Percentiles rank a stretch among this genome's conserved stretches.
phyloP scores from a whole-genome alignment of 1,139 yeast genomes.

The Tardiomyces digboiensis region DNA sequence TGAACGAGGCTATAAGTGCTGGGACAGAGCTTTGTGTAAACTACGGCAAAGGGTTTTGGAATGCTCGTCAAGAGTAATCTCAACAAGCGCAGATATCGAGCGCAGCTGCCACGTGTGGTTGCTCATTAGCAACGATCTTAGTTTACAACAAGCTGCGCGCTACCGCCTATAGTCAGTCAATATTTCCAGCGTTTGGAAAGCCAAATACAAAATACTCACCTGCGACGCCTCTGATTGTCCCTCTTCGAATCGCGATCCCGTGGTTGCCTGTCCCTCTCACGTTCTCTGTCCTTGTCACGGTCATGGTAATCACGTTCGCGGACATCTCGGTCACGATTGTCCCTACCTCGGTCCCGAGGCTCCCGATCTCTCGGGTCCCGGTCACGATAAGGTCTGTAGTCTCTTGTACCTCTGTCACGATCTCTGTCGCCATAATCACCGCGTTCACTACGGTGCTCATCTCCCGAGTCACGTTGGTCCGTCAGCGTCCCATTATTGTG shows the following conservation, averaged over 20 bases:
- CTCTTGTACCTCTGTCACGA: not conserved
- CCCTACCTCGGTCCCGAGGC: not conserved
- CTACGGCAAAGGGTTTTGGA: slow-evolving; percentile 15
- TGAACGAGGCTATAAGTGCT: slow-evolving; percentile 11
- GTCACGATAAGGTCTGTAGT: not conserved
- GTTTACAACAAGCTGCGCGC: too few species aligned
- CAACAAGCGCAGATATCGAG: too few species aligned
- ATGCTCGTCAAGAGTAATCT: not conserved
- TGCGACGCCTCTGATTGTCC: not conserved
- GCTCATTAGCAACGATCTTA: too few species aligned
- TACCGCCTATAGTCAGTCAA: too few species aligned
- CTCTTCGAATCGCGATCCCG: not conserved
- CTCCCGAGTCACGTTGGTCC: not conserved
- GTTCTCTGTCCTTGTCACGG: too few species aligned
- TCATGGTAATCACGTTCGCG: too few species aligned
- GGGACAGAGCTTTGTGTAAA: slow-evolving; percentile 19
- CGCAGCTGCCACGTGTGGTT: too few species aligned
- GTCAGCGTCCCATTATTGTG: too few species aligned
- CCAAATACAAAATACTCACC: not conserved
- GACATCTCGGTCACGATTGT: not conserved
- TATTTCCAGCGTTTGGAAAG: too few species aligned
- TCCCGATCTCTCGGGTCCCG: not conserved
- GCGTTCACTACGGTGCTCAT: not conserved
- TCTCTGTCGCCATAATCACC: not conserved
- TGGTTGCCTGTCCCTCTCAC: too few species aligned